Evolutionary conservation across 495 filamentous ascomycete species (phyloP).

Genomic region (Halenospora varia): DNA sequence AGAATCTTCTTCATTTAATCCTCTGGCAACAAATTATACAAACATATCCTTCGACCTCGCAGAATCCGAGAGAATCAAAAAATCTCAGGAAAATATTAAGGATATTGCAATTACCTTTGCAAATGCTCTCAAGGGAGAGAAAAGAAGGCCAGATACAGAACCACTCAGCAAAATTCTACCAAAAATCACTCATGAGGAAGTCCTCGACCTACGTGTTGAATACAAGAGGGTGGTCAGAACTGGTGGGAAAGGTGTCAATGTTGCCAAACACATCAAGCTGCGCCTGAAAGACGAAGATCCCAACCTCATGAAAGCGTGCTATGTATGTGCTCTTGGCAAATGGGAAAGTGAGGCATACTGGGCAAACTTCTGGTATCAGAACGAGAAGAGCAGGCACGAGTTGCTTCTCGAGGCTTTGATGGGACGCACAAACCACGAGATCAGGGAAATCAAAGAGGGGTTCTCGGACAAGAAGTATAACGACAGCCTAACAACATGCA

Average conservation of each 20-base stretch:
- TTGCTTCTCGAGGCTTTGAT: slow-evolving; percentile 90
- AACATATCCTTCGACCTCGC: too few relatives aligned
- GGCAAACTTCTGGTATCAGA: slow-evolving; percentile 98
- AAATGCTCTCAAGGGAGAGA: slow-evolving; percentile 68
- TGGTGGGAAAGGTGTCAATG: slow-evolving; percentile 80
- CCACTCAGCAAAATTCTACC: slow-evolving; percentile 82
- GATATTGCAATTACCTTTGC: too few relatives aligned
- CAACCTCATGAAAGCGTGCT: slow-evolving; percentile 79
- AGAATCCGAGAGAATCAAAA: too few relatives aligned
- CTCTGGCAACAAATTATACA: too few relatives aligned
- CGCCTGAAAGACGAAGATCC: slow-evolving; percentile 62
- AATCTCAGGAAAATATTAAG: too few relatives aligned
- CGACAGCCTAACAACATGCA: slow-evolving; percentile 75
- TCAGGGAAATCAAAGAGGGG: slow-evolving; percentile 81
- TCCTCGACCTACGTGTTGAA: slow-evolving; percentile 75
- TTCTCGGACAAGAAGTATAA: slow-evolving; percentile 90
- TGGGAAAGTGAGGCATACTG: slow-evolving; percentile 97
- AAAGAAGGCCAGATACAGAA: slow-evolving; percentile 59
- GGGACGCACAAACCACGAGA: slow-evolving; percentile 81
- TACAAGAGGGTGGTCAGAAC: slow-evolving; percentile 87
- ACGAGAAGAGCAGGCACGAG: slow-evolving; percentile 75
- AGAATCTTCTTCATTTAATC: too few relatives aligned
- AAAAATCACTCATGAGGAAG: slow-evolving; percentile 75
- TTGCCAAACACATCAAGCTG: slow-evolving; percentile 92
- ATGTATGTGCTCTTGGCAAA: slow-evolving; percentile 81